Percentiles rank a stretch among this genome's conserved stretches.
Conservation (phyloP, 768 basidiomycete genomes). For the Pholiota microspora region DNA sequence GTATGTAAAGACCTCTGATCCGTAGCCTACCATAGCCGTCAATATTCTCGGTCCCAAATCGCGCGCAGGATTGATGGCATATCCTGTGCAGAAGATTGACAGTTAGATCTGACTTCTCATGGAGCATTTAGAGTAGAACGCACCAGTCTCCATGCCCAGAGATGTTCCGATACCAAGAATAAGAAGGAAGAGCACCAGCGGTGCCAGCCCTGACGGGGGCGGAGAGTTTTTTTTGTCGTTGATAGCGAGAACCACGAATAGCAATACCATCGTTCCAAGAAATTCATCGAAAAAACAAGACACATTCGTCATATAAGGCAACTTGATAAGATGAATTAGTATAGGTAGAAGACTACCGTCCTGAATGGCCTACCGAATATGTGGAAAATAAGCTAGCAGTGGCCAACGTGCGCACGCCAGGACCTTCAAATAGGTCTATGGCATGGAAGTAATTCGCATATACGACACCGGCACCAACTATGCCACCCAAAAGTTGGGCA, state of each 20-base stretch:
- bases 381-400: conserved; percentile 62
- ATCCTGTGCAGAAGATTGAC: conserved; percentile 32
- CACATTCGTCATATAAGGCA: conserved; percentile 37
- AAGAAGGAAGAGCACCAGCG: conserved; percentile 52
- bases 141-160: conserved; percentile 61
- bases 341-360: not conserved
- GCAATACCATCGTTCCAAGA: conserved; percentile 50
- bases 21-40: conserved; percentile 76
- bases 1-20: conserved; percentile 46
- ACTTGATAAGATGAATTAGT: conserved; percentile 17
- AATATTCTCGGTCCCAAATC: conserved; percentile 69
- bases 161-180: conserved; percentile 57
- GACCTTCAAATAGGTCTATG: conserved; percentile 61
- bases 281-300: conserved; percentile 50
- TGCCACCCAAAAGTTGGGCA: conserved; percentile 60
- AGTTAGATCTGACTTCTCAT: not conserved
- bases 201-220: conserved; percentile 48
- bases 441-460: conserved; percentile 70
- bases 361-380: conserved; percentile 46
- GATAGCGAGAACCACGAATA: conserved; percentile 51
- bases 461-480: conserved; percentile 54
- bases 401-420: conserved; percentile 50
- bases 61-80: conserved; percentile 68
- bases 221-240: conserved; percentile 53
- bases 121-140: conserved; percentile 10